Base-by-base conservation (phyloP, 2,329 filamentous ascomycete genomes). In the Aspergillus ibericus region DNA sequence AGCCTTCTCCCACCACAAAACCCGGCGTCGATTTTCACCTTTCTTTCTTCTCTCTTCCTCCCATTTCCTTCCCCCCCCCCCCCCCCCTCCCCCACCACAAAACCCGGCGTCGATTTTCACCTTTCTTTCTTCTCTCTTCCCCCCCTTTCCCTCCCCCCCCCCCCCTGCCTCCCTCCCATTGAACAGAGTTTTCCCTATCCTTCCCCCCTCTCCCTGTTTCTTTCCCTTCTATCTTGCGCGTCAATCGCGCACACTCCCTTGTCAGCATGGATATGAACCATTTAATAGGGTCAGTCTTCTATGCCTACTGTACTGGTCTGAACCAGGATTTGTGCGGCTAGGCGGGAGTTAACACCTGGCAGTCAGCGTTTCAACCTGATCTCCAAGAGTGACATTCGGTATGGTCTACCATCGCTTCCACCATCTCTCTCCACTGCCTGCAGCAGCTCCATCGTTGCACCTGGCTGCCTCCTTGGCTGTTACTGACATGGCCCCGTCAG, bases 371-470 rank as follows among this genome's bases (percentile, higher is more conserved):
- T 97, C 83, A 96, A 92, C 63, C 87, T 97, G 80, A 95, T 97
- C 79, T 97, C 93, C 62, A 96, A 93, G 83, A 96, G 92, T 78
- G 92, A 96, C 80, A 96, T 97, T 80, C 91, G 93, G 91, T 96
- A 84, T 73, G 87, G 51, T 48, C n/a, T 10, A 34, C 40, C 27
- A 34, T 36, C 52, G 20, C 25, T 29, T 15, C 18, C 36, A 18
- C 27, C 6, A 29, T n/a, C 8, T 32, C 36, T 49, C 27, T 18
- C 27, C 79, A 63, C 55, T 58, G 36, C 42, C 56, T 61, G 59
- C 62, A 62, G 64, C 58, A 32, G 18, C 46, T 44, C 34, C 46
- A 53, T 56, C 55, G 20, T 68, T 49, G 44, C 25, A 62, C 51
- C 63, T 56, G 65, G 54, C 32, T n/a, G 22, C 47, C 27, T 16